Percentiles rank a stretch among this genome's conserved stretches.
These are phyloP conservation scores for Podaxis sp. DNA, from an alignment of 768 basidiomycete genomes.

Conservation along the genomic window DNA sequence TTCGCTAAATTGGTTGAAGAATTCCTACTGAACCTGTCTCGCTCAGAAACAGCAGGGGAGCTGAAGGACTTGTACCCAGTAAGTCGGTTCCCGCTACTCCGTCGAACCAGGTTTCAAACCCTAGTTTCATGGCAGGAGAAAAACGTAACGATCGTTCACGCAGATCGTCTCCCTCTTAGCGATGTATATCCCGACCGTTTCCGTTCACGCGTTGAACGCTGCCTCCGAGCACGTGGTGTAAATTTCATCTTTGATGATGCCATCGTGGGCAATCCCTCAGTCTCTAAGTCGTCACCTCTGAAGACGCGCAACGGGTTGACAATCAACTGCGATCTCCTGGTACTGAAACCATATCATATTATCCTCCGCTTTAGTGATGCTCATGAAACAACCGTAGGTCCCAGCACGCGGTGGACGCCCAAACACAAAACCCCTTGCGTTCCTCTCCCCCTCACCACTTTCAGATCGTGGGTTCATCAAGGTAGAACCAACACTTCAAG, in stretches of 20 bases:
- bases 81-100: conserved; percentile 1
- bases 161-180: conserved; percentile 44
- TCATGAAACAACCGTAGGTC: conserved; percentile 20
- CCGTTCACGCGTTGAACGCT: conserved; percentile 40
- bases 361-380: background rate
- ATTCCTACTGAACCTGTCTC: background rate
- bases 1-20: conserved; percentile 10
- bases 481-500: conserved; percentile 49
- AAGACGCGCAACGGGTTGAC: conserved; percentile 27
- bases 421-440: conserved; percentile 41
- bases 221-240: conserved; percentile 40
- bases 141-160: conserved; percentile 57
- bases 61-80: conserved; percentile 26
- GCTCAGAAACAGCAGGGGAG: conserved; percentile 24
- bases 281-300: conserved; percentile 13
- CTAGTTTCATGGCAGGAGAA: conserved; percentile 27
- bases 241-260: conserved; percentile 49
- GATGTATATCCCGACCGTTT: conserved; percentile 48
- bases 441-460: conserved; percentile 32
- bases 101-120: background rate
- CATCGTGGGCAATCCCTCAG: conserved; percentile 31
- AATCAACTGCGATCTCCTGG: conserved; percentile 24
- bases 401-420: conserved; percentile 35
- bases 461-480: conserved; percentile 38
- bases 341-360: conserved; percentile 8